A percentile compares a stretch with the other conserved stretches of the same genome.
Evolutionary conservation across 225 moss, liverwort and hornwort species (phyloP).

Genomic region (Marchantia paleacea): DNA sequence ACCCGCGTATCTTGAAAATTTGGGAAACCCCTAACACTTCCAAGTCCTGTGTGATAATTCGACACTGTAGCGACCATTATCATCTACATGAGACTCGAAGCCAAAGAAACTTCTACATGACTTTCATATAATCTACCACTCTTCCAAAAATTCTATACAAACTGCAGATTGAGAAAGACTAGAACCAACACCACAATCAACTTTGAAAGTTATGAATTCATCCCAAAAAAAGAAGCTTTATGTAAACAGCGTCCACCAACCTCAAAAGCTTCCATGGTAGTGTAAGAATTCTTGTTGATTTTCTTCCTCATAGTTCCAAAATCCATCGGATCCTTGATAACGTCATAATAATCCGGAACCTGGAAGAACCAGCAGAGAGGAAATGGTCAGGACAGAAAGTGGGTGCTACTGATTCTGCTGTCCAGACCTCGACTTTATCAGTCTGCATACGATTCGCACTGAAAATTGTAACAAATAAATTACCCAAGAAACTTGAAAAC

Average conservation of each 20-base stretch:
- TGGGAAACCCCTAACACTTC: no score
- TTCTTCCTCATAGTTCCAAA: slow-evolving; percentile 97
- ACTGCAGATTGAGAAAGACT: no score
- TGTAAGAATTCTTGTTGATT: slow-evolving; percentile 68
- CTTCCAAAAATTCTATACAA: no score
- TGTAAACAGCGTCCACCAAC: slow-evolving; percentile 28
- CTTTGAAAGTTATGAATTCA: not conserved
- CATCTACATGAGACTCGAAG: no score
- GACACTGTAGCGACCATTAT: no score
- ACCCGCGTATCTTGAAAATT: no score
- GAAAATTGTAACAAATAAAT: not conserved
- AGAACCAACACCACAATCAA: no score
- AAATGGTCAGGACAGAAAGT: not conserved
- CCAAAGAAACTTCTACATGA: no score
- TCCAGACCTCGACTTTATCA: not conserved
- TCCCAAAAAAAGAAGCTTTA: not conserved
- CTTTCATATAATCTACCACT: no score
- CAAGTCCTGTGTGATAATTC: no score
- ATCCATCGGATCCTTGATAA: slow-evolving; percentile 99
- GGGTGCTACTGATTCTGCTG: not conserved
- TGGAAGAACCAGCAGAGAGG: slow-evolving; percentile 22
- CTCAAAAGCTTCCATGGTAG: slow-evolving; percentile 65
- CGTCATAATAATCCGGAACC: slow-evolving; percentile 99
- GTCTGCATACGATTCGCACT: not conserved
- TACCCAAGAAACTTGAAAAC: not conserved